Evolutionary conservation across 78 protist genomes (phyloP).

Genomic region (Speleostelium caveatum): DNA sequence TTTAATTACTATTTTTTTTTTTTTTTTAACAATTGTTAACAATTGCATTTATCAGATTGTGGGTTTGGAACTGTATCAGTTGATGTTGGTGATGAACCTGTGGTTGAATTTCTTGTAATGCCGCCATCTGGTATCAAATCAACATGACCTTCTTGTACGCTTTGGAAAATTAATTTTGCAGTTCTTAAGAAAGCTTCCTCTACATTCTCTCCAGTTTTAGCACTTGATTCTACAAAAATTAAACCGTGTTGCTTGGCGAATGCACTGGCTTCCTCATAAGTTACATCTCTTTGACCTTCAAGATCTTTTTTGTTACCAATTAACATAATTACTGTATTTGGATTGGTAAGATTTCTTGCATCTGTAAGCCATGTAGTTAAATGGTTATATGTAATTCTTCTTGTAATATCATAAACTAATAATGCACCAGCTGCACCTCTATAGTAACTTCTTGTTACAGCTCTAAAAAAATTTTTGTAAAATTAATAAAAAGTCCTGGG

Average conservation of each 20-base stretch:
- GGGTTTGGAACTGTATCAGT: too few species aligned
- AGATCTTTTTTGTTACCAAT: slow-evolving; percentile 92
- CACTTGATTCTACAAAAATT: slow-evolving; percentile 69
- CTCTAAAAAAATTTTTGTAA: neutral
- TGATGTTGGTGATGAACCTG: neutral
- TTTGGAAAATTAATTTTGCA: slow-evolving; percentile 81
- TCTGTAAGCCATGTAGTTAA: slow-evolving; percentile 95
- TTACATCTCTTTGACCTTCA: slow-evolving; percentile 88
- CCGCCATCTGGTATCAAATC: slow-evolving; percentile 78
- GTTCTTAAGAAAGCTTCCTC: slow-evolving; percentile 87
- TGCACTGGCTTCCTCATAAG: slow-evolving; percentile 83
- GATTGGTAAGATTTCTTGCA: slow-evolving; percentile 86
- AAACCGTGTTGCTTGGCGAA: slow-evolving; percentile 82
- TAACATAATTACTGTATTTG: slow-evolving; percentile 81
- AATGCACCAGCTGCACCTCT: slow-evolving; percentile 97
- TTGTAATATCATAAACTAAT: slow-evolving; percentile 92
- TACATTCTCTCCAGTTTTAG: slow-evolving; percentile 82
- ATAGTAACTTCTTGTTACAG: slow-evolving; percentile 90
- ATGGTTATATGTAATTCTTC: slow-evolving; percentile 97
- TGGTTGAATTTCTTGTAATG: slow-evolving; percentile 22
- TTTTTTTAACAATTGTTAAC: neutral
- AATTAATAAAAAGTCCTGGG: neutral
- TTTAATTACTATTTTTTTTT: too few species aligned
- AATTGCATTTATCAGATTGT: neutral
- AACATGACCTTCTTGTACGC: slow-evolving; percentile 79